Base-by-base conservation (phyloP, 2,329 filamentous ascomycete genomes). In the Claviceps arundinis region DNA sequence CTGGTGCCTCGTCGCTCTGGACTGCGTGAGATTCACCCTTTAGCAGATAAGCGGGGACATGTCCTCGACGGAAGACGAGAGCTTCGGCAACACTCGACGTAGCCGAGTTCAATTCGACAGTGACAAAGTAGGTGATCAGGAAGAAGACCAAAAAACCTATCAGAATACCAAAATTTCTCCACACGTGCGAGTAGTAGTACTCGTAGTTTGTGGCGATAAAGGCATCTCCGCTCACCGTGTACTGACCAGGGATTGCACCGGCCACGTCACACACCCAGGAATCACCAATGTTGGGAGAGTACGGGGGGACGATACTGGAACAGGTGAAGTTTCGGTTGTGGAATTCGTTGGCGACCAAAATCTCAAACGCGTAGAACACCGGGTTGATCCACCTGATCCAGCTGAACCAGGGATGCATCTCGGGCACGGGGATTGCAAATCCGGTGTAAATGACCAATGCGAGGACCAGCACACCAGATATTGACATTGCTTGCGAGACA, bases 301-400 rank as follows among this genome's bases (percentile, higher is more conserved):
- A 80, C 0, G 68, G 63, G 0, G 76, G 76, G 1, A 78, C 61
- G 37, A 75, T 68, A 7, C 50, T 57, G 0, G 76, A 73, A 55
- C 85, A 89, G 1, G 68, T 65, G 47, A 82, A 84, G 0, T 72
- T 58, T 1, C 71, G 73, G 5, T 74, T 72, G 54, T 79, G 75
- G 58, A 87, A 84, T 62, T 93, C 87, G 64, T 89, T 90, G 54
- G 81, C 73, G 65, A 87, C 77, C 17, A 89, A 69, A 2, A 79
- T 76, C 62, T 89, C 85, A 57, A 89, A 91, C 2, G 76, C 82
- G 60, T 89, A 89, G 45, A 74, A 81, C 38, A 89, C 77, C 0
- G 85, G 84, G 54, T 89, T 84, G 49, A 89, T 73, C 68, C 82
- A 89, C 30, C 82, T 78, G 50, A 90, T 84, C 87, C 87, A 90